A percentile compares a stretch with the other conserved stretches of the same genome.
Evolutionary conservation across 1,284 basidiomycete species (phyloP).

Genomic region (Entoloma clypeatum): DNA sequence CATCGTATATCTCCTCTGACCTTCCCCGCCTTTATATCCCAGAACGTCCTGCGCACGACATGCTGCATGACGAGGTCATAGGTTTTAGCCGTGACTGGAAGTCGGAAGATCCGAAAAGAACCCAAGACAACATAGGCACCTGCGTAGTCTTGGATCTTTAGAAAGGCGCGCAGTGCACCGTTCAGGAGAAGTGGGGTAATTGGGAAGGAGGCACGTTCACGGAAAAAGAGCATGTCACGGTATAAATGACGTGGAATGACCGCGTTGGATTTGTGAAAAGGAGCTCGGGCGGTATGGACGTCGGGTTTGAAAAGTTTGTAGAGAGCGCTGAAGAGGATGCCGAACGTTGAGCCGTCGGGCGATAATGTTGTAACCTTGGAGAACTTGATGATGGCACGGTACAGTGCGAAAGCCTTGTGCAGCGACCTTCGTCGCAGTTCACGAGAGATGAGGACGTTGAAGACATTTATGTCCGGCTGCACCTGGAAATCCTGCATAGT

Average conservation of each 20-base stretch:
- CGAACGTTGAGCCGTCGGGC: slow-evolving; percentile 45
- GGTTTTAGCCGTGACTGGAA: slow-evolving; percentile 33
- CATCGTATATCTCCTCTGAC: slow-evolving; percentile 13
- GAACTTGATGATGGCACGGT: slow-evolving; percentile 34
- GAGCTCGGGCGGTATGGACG: slow-evolving; percentile 18
- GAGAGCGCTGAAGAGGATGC: slow-evolving; percentile 40
- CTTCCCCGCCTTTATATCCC: slow-evolving; percentile 16
- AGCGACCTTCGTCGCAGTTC: slow-evolving; percentile 32
- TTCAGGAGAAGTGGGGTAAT: slow-evolving; percentile 36
- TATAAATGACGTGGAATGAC: slow-evolving; percentile 42
- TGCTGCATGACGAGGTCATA: slow-evolving; percentile 38
- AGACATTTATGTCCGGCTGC: slow-evolving; percentile 35
- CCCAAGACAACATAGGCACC: slow-evolving; percentile 40
- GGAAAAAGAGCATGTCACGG: slow-evolving; percentile 42
- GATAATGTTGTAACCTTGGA: slow-evolving; percentile 20
- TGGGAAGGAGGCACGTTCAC: slow-evolving; percentile 22
- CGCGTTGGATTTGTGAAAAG: slow-evolving; percentile 19
- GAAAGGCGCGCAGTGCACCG: slow-evolving; percentile 41
- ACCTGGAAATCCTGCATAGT: slow-evolving; percentile 38
- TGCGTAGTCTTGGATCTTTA: slow-evolving; percentile 41
- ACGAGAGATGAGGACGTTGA: slow-evolving; percentile 45
- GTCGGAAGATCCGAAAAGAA: slow-evolving; percentile 27
- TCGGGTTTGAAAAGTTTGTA: slow-evolving; percentile 21
- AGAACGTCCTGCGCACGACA: slow-evolving; percentile 19
- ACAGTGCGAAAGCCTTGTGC: slow-evolving; percentile 41